Evolutionary conservation across 1,284 basidiomycete genomes (phyloP).

Genomic region (Austroboletus niveus): DNA sequence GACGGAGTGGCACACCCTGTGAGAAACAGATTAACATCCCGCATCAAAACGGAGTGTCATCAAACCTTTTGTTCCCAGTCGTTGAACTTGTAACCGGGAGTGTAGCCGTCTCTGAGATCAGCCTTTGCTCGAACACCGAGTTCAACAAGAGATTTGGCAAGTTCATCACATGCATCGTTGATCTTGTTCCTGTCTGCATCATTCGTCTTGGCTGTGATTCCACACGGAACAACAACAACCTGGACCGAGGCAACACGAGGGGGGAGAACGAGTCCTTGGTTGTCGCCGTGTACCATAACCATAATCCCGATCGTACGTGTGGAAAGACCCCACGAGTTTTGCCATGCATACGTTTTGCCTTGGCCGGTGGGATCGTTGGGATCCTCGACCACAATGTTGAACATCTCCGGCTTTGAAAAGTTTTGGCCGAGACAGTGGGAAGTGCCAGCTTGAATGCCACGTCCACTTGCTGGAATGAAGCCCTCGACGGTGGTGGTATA

Average conservation of each 20-base stretch:
- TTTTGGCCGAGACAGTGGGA: constrained; percentile 99
- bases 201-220: constrained; percentile 82
- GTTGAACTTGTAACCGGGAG: constrained; percentile 98
- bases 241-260: constrained; percentile 93
- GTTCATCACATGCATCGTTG: constrained; percentile 74
- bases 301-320: constrained; percentile 98
- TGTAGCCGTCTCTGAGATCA: constrained; percentile 93
- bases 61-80: constrained; percentile 96
- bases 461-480: constrained; percentile 95
- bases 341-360: constrained; percentile 85
- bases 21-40: constrained; percentile 5
- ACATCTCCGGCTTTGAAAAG: constrained; percentile 95
- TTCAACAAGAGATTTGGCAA: constrained; percentile 70
- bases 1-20: constrained; percentile 92
- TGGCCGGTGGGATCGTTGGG: constrained; percentile 71
- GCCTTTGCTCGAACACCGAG: constrained; percentile 84
- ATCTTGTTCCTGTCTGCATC: constrained; percentile 72
- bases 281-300: constrained; percentile 99
- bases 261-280: constrained; percentile 95
- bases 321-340: constrained; percentile 98
- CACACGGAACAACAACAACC: constrained; percentile 91
- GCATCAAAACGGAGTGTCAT: neutral
- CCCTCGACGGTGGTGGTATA: constrained; percentile 99
- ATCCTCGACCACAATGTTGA: constrained; percentile 97
- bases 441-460: constrained; percentile 97